These are phyloP conservation scores for Aspergillus sp. DNA, from an alignment of 2,329 filamentous ascomycete genomes.

Conservation along the genomic window DNA sequence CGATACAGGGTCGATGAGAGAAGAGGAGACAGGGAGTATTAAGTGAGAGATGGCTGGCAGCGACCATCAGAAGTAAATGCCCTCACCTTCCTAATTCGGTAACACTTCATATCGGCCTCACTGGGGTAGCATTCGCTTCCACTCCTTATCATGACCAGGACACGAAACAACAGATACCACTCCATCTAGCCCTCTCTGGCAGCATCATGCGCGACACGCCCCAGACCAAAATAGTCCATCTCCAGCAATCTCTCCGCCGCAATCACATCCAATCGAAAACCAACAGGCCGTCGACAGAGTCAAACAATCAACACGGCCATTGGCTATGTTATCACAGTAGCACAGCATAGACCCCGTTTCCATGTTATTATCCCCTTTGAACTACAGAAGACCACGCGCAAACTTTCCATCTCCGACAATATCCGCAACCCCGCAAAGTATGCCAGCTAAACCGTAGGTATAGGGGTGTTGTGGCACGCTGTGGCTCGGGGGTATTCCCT, in stretches of 20 bases:
- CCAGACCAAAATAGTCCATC: no score
- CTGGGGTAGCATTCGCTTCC: not conserved
- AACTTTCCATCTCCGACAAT: not conserved
- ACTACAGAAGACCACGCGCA: no score
- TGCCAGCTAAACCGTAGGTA: not conserved
- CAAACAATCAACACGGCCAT: not conserved
- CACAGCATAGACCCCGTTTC: no score
- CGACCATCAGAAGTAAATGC: not conserved
- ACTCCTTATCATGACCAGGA: not conserved
- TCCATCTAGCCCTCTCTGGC: not conserved
- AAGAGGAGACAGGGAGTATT: not conserved
- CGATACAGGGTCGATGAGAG: not conserved
- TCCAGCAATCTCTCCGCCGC: no score
- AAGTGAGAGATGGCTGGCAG: not conserved
- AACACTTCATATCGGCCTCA: not conserved
- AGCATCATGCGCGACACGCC: not conserved
- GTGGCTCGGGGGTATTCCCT: no score
- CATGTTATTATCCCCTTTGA: no score
- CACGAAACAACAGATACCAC: not conserved
- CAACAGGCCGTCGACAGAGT: no score
- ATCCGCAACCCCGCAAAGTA: not conserved
- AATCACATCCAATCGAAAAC: no score
- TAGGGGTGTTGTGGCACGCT: no score
- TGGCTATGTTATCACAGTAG: no score
- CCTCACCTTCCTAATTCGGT: not conserved